A percentile compares a stretch with the other conserved stretches of the same genome.
Evolutionary conservation across 2,329 filamentous ascomycete species (phyloP).

Genomic region (Pseudonectria buxi): DNA sequence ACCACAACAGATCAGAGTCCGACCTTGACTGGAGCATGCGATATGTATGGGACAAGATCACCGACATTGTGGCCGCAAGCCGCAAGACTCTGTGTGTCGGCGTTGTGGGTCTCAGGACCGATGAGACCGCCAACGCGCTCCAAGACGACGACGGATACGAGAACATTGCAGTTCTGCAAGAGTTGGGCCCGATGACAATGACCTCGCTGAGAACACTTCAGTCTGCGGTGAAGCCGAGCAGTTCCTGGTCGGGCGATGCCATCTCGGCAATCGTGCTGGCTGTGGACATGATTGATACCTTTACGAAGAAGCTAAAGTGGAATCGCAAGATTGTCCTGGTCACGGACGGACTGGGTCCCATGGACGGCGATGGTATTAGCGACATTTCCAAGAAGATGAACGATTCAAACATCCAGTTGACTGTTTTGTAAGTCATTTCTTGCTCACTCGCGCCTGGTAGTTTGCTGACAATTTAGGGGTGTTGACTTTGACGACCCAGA

Average conservation of each 20-base stretch:
- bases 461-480: constrained; percentile 48
- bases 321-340: constrained; percentile 74
- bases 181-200: constrained; percentile 54
- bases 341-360: constrained; percentile 69
- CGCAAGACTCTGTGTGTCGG: constrained; percentile 64
- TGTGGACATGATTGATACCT: constrained; percentile 73
- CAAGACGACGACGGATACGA: constrained; percentile 66
- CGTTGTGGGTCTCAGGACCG: constrained; percentile 78
- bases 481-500: constrained; percentile 91
- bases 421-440: constrained; percentile 61
- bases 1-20: constrained; percentile 64
- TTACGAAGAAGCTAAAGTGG: constrained; percentile 78
- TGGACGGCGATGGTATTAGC: constrained; percentile 65
- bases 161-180: constrained; percentile 75
- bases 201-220: constrained; percentile 61
- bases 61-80: constrained; percentile 60
- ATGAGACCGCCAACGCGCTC: constrained; percentile 65
- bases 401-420: constrained; percentile 67
- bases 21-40: constrained; percentile 85
- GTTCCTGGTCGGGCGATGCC: constrained; percentile 67
- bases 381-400: constrained; percentile 70
- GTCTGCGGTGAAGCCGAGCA: constrained; percentile 57
- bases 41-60: constrained; percentile 89
- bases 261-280: constrained; percentile 84
- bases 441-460: no score